These are phyloP conservation scores for Jaminaea rosea DNA, from an alignment of 1,284 basidiomycete genomes.

Conservation along the genomic window DNA sequence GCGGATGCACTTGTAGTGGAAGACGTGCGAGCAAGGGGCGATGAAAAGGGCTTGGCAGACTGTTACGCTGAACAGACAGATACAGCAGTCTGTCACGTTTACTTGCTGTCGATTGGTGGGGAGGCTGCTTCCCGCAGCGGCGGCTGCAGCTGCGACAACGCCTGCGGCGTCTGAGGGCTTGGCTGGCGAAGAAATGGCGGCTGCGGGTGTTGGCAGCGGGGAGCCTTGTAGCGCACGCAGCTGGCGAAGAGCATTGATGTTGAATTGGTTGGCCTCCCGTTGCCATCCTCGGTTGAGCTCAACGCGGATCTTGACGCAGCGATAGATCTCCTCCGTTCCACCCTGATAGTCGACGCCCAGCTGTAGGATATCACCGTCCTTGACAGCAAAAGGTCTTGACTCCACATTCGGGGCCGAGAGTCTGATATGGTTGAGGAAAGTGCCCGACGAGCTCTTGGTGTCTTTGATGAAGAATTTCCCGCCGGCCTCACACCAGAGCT, in stretches of 20 bases:
- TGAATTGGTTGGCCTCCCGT: constrained; percentile 79
- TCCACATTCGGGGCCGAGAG: constrained; percentile 75
- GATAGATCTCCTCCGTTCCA: constrained; percentile 92
- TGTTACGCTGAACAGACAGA: constrained; percentile 71
- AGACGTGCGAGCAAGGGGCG: constrained; percentile 73
- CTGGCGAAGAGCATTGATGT: constrained; percentile 72
- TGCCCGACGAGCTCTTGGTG: constrained; percentile 81
- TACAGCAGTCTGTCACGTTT: constrained; percentile 45
- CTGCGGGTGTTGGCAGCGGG: constrained; percentile 1
- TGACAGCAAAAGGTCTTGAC: constrained; percentile 63
- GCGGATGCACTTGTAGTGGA: constrained; percentile 96
- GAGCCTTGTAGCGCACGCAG: constrained; percentile 61
- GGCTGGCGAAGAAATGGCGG: no score
- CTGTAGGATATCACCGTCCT: constrained; percentile 90
- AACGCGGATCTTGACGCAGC: constrained; percentile 91
- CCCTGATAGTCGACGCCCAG: constrained; percentile 97
- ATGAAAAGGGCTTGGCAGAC: constrained; percentile 96
- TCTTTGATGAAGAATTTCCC: constrained; percentile 78
- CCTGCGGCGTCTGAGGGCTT: constrained; percentile 6
- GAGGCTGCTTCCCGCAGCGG: constrained; percentile 2
- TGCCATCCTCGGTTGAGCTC: constrained; percentile 79
- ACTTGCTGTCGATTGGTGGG: constrained; percentile 30
- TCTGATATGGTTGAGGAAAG: constrained; percentile 90
- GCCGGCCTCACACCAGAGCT: constrained; percentile 68
- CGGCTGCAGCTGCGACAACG: constrained; percentile 3